Evolutionary conservation across 2,329 filamentous ascomycete genomes (phyloP).

Genomic region (Fusarium sterilihyphosum): DNA sequence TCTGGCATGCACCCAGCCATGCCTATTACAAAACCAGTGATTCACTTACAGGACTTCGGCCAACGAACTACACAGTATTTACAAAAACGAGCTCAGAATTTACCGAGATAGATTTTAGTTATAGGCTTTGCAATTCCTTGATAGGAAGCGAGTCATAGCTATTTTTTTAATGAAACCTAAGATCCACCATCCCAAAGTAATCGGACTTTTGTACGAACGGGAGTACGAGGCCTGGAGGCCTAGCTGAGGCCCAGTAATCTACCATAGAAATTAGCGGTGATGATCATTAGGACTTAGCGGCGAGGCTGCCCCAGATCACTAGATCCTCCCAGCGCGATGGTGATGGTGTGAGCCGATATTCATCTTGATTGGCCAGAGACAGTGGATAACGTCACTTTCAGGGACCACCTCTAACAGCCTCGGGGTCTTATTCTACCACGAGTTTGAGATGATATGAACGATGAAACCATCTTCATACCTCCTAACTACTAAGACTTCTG

Average conservation of each 20-base stretch:
- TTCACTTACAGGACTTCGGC: constrained; percentile 14
- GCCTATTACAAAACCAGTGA: constrained; percentile 1
- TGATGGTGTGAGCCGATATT: background rate
- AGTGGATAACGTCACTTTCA: constrained; percentile 31
- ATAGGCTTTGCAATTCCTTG: background rate
- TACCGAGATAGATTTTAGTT: background rate
- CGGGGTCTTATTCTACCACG: constrained; percentile 1
- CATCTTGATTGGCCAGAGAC: constrained; percentile 20
- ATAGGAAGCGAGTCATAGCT: background rate
- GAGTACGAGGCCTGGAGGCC: background rate
- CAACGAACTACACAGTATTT: background rate
- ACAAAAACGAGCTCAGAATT: background rate
- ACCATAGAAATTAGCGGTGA: background rate
- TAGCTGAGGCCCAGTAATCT: too few relatives aligned
- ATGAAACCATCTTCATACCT: constrained; percentile 4
- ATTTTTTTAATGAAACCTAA: background rate
- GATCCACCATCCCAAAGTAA: background rate
- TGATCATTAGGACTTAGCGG: constrained; percentile 7
- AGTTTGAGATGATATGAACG: constrained; percentile 23
- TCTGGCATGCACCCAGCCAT: background rate
- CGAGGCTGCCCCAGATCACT: constrained; percentile 14
- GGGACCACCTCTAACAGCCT: constrained; percentile 26
- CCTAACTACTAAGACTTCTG: background rate
- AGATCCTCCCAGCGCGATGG: background rate
- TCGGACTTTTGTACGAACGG: background rate